phyloP scores from a whole-genome alignment of 192 early-diverging fungal species.

The Gigaspora rosea region DNA sequence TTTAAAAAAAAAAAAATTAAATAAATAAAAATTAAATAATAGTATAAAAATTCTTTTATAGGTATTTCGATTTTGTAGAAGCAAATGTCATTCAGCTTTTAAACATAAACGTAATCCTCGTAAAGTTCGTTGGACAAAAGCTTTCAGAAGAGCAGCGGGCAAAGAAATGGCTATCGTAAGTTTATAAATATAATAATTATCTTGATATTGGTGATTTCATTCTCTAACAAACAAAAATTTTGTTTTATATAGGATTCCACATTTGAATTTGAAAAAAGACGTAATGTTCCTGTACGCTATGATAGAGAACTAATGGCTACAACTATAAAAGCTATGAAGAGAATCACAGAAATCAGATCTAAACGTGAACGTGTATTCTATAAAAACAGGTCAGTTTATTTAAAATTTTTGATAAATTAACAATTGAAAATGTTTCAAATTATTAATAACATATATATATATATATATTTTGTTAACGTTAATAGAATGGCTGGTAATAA shows the following conservation, averaged over 20 bases:
- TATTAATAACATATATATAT: neutral
- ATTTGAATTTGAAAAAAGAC: constrained; percentile 98
- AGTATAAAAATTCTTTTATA: constrained; percentile 41
- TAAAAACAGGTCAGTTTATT: constrained; percentile 65
- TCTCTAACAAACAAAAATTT: neutral
- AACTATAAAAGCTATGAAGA: constrained; percentile 98
- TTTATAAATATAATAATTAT: constrained; percentile 21
- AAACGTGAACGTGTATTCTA: constrained; percentile 92
- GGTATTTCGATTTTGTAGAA: constrained; percentile 94
- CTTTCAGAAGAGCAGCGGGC: constrained; percentile 96
- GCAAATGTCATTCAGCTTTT: constrained; percentile 99
- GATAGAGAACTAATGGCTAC: constrained; percentile 96
- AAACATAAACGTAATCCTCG: constrained; percentile 99
- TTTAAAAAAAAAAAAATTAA: neutral
- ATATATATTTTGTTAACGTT: neutral
- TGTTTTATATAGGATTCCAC: constrained; percentile 71
- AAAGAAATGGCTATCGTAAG: constrained; percentile 99
- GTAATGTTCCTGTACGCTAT: constrained; percentile 97
- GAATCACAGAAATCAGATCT: constrained; percentile 90
- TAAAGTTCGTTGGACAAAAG: constrained; percentile 99
- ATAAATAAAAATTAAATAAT: constrained; percentile 2
- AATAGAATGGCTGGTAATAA: constrained; percentile 77
- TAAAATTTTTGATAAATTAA: neutral
- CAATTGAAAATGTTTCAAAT: neutral
- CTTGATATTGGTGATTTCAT: neutral